phyloP scores from a whole-genome alignment of 116 monocot genomes.

The Trichopus zeylanicus region DNA sequence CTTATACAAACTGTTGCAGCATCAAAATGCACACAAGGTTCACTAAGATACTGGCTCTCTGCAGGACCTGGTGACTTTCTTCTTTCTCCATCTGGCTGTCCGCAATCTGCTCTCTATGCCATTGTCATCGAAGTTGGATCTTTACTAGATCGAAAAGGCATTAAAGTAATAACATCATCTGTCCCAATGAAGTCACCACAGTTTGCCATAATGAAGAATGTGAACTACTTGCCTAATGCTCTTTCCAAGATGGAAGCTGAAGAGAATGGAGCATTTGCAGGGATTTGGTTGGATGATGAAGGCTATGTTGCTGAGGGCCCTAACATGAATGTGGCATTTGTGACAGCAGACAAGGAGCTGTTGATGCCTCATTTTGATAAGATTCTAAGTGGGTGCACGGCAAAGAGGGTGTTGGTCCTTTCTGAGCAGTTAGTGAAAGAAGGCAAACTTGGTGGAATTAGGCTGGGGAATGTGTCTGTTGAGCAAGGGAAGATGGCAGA shows the following conservation, averaged over 20 bases:
- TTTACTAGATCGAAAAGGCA: slow-evolving; percentile 28
- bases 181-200: slow-evolving; percentile 74
- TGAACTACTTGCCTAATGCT: slow-evolving; percentile 85
- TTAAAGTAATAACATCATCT: slow-evolving; percentile 67
- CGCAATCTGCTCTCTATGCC: slow-evolving; percentile 53
- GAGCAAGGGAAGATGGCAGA: slow-evolving; percentile 68
- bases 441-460: slow-evolving; percentile 40
- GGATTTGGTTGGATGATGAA: slow-evolving; percentile 84
- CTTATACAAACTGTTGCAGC: slow-evolving; percentile 64
- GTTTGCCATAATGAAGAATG: slow-evolving; percentile 80
- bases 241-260: slow-evolving; percentile 91
- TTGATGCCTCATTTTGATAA: slow-evolving; percentile 71
- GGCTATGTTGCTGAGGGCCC: slow-evolving; percentile 86
- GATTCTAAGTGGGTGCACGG: slow-evolving; percentile 85
- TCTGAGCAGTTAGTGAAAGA: slow-evolving; percentile 54
- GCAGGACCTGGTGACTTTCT: slow-evolving; percentile 79
- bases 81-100: slow-evolving; percentile 61
- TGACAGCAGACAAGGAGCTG: slow-evolving; percentile 39
- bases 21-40: slow-evolving; percentile 70
- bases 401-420: slow-evolving; percentile 54
- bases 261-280: slow-evolving; percentile 62
- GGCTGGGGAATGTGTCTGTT: slow-evolving; percentile 41
- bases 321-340: slow-evolving; percentile 92
- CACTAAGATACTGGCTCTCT: slow-evolving; percentile 86
- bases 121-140: slow-evolving; percentile 36